Conservation (phyloP, 805 yeast species). For the Sugiyamaella marilandica region DNA sequence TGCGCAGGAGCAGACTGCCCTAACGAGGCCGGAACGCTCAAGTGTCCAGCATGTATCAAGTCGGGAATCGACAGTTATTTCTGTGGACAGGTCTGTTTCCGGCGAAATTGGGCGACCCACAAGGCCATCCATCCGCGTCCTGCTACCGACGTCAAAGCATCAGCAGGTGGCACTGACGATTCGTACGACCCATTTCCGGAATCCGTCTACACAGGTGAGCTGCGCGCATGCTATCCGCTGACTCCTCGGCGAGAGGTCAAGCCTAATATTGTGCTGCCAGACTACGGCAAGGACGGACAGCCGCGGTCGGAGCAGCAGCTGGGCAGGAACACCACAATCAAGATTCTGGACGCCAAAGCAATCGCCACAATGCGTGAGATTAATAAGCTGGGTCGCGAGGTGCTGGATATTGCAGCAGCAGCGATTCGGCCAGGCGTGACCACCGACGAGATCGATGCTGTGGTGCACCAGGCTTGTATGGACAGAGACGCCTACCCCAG, state of each 20-base stretch:
- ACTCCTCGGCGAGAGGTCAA: slow-evolving; percentile 70
- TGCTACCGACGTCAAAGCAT: slow-evolving; percentile 17
- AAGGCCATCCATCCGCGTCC: slow-evolving; percentile 68
- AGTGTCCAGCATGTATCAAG: slow-evolving; percentile 91
- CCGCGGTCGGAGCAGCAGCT: slow-evolving; percentile 74
- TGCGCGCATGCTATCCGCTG: slow-evolving; percentile 79
- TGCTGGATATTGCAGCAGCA: slow-evolving; percentile 84
- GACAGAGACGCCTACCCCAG: slow-evolving; percentile 91
- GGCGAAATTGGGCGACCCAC: slow-evolving; percentile 52
- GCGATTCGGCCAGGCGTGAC: slow-evolving; percentile 83
- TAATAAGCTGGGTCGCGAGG: slow-evolving; percentile 75
- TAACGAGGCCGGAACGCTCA: slow-evolving; percentile 70
- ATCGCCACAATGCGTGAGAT: slow-evolving; percentile 71
- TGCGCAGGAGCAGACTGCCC: slow-evolving; percentile 87
- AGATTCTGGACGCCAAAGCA: slow-evolving; percentile 59
- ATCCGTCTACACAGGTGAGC: slow-evolving; percentile 64
- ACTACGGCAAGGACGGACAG: slow-evolving; percentile 74
- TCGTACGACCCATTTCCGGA: slow-evolving; percentile 84
- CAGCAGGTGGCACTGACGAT: slow-evolving; percentile 33
- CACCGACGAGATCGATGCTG: slow-evolving; percentile 83
- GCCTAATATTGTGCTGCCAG: slow-evolving; percentile 66
- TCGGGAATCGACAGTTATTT: slow-evolving; percentile 57
- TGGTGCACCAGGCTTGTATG: slow-evolving; percentile 83
- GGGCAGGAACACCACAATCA: slow-evolving; percentile 64
- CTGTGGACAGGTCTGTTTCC: slow-evolving; percentile 82